phyloP scores from a whole-genome alignment of 768 basidiomycete species.

The Suillus fuscotomentosus region DNA sequence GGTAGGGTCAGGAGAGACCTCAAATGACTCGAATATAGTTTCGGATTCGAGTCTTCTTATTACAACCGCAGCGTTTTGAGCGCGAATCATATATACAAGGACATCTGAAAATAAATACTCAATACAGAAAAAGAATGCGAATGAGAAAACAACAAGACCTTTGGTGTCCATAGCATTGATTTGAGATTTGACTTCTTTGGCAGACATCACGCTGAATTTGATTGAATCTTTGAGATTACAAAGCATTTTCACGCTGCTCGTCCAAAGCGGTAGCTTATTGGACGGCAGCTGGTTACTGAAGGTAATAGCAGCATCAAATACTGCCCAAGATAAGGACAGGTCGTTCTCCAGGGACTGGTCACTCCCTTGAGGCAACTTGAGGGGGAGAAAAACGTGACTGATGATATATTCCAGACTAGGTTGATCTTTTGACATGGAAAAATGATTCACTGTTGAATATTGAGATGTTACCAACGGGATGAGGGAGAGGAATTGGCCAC shows the following conservation, averaged over 20 bases:
- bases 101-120: slow-evolving; percentile 28
- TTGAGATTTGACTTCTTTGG: slow-evolving; percentile 14
- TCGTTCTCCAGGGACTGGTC: slow-evolving; percentile 29
- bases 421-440: background rate
- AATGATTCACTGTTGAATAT: background rate
- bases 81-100: slow-evolving; percentile 36
- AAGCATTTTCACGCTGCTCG: slow-evolving; percentile 30
- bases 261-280: slow-evolving; percentile 26
- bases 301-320: slow-evolving; percentile 16
- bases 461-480: background rate
- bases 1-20: slow-evolving; percentile 37
- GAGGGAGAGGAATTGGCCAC: too few relatives aligned
- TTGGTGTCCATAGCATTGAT: slow-evolving; percentile 17
- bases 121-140: background rate
- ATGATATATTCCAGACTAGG: slow-evolving; percentile 29
- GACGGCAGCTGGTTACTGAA: slow-evolving; percentile 16
- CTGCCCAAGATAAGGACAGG: slow-evolving; percentile 20
- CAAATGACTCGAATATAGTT: slow-evolving; percentile 45
- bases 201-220: slow-evolving; percentile 7
- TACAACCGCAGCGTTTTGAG: slow-evolving; percentile 50
- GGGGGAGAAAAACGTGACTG: slow-evolving; percentile 44
- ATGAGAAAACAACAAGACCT: slow-evolving; percentile 5
- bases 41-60: slow-evolving; percentile 28
- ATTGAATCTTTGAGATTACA: slow-evolving; percentile 16
- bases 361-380: slow-evolving; percentile 36